phyloP scores from a whole-genome alignment of 768 basidiomycete species.

The Boletus tomentosulus region DNA sequence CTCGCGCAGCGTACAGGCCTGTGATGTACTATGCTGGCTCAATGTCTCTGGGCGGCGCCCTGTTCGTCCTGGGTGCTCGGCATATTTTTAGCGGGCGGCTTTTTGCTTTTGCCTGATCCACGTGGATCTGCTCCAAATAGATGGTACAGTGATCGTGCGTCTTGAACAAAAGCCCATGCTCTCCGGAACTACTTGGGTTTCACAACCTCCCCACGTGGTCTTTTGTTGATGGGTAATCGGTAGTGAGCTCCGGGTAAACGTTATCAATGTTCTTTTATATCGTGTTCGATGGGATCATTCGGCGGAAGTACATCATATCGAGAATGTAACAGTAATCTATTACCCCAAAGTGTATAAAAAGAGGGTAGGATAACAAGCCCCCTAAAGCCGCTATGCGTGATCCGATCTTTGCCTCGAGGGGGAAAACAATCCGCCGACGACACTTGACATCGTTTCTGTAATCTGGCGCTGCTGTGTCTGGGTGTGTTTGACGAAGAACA shows the following conservation, averaged over 20 bases:
- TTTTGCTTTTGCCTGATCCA: constrained; percentile 12
- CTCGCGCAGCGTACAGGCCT: constrained; percentile 24
- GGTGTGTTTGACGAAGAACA: constrained; percentile 90
- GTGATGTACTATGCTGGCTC: constrained; percentile 30
- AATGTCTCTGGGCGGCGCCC: constrained; percentile 23
- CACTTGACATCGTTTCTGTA: constrained; percentile 74
- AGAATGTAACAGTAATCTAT: neutral
- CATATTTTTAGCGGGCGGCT: constrained; percentile 6
- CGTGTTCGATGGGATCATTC: neutral
- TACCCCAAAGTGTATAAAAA: neutral
- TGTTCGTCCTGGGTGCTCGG: constrained; percentile 15
- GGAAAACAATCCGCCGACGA: constrained; percentile 73
- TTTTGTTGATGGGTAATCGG: neutral
- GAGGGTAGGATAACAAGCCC: neutral
- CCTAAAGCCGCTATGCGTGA: constrained; percentile 15
- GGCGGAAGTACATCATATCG: neutral
- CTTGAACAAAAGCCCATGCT: neutral
- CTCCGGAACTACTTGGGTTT: neutral
- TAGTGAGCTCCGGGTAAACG: neutral
- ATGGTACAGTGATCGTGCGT: neutral
- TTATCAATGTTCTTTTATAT: too few relatives aligned
- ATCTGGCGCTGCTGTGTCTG: constrained; percentile 66
- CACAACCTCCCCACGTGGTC: neutral
- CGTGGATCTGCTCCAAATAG: neutral
- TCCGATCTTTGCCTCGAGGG: constrained; percentile 31